Evolutionary conservation across 2,329 filamentous ascomycete genomes (phyloP), one percentile per base, ranked within the genome.

Genomic region (Ophiostoma sp.): DNA sequence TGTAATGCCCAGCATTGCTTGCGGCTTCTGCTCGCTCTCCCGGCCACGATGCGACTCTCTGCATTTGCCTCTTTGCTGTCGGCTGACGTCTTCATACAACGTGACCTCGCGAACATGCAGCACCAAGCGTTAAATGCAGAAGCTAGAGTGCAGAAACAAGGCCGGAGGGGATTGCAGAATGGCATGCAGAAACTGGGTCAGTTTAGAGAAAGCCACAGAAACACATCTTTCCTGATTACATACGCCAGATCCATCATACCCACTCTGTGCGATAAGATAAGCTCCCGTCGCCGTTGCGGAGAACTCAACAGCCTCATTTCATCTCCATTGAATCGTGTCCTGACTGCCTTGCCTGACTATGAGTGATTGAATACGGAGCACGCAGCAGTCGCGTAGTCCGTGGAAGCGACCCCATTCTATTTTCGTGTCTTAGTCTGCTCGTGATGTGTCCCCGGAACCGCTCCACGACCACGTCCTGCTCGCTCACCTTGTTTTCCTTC

Each of bases 301-400:
- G 60, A 41, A 58, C 27, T 14, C 27, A 42, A 38, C 40, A 42
- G 60, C 40, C 40, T 63, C 60, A 63, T 63, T 63, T 63, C 60
- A 42, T 63, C 38, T 41, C 38, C 60, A 63, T 63, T 63, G 60
- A 63, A 63, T 63, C 40, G 60, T 63, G 60, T 63, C 60, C 60
- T 41, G 60, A 63, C 14, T 27, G 55, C 38, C 38, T 12, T 27
- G 55, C 38, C 38, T 12, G 11, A 60, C 38, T 60, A 36, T 18
- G 55, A 3, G n/a, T 9, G 14, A 14, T 40, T 38, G 55, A 60
- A 14, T 44, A 44, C 42, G 11, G 55, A 60, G 14, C 12, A 60
- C 18, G 55, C 27, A 60, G 49, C 49, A 27, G 49, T 55, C 49
- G 49, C 49, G 14, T 55, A 55, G 49, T 55, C 49, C 49, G 49